Conservation (phyloP, 2,329 filamentous ascomycete species). For the Lecanicillium sp. region DNA sequence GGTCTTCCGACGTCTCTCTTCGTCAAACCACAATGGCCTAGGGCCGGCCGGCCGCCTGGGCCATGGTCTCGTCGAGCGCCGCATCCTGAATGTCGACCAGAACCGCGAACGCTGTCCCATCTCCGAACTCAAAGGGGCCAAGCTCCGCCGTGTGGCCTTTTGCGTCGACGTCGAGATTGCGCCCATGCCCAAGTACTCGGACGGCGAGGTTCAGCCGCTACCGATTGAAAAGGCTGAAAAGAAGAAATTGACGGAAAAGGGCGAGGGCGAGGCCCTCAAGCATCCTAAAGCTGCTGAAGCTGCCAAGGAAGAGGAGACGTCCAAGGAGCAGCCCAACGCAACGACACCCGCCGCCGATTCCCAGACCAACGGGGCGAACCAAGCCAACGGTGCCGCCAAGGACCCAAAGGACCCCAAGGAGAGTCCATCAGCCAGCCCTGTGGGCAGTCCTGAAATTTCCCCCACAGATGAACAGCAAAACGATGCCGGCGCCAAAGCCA, state of each 20-base stretch:
- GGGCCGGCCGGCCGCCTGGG: conserved; percentile 20
- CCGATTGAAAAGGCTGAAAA: conserved; percentile 32
- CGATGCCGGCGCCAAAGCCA: conserved; percentile 18
- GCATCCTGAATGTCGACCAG: conserved; percentile 76
- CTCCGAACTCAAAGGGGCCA: conserved; percentile 69
- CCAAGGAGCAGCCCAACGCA: conserved; percentile 17
- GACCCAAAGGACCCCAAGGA: background rate
- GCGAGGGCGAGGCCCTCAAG: conserved; percentile 69
- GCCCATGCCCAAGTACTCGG: conserved; percentile 70
- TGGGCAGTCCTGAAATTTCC: conserved; percentile 11
- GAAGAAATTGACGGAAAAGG: conserved; percentile 58
- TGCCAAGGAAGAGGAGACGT: conserved; percentile 39
- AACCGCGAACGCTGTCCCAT: conserved; percentile 73
- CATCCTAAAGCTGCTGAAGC: conserved; percentile 52
- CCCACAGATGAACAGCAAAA: conserved; percentile 26
- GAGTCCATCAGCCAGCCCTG: background rate
- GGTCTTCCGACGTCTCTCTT: conserved; percentile 76
- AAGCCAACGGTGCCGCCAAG: background rate
- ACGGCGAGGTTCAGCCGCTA: conserved; percentile 39
- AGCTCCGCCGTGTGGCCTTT: conserved; percentile 83
- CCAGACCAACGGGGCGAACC: background rate
- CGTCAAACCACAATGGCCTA: conserved; percentile 40
- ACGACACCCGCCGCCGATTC: conserved; percentile 1
- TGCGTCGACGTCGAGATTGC: conserved; percentile 97
- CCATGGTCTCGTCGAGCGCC: conserved; percentile 71